Evolutionary conservation across 1,284 basidiomycete genomes (phyloP), one percentile per base, ranked within the genome.

Genomic region (Rugiboletus extremiorientalis): DNA sequence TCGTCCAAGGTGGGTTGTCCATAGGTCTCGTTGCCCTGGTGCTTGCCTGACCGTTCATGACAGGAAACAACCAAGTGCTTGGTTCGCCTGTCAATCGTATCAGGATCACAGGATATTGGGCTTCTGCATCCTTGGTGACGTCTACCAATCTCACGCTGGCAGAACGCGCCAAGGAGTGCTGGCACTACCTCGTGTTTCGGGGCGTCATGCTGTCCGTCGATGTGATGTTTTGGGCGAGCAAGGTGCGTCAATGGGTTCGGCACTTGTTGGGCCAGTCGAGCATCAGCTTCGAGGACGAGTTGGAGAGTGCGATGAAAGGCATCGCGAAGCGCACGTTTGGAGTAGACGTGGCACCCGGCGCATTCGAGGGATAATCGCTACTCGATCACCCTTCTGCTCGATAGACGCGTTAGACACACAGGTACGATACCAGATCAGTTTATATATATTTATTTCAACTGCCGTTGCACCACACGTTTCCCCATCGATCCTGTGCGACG

Each of bases 61-160:
- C 16, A 84, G 83, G 85, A 22, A 91, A 92, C 70, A 91, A 91
- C 65, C 88, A 92, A 69, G 77, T 80, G 2, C 82, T 94, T 28
- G 90, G 90, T 25, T 90, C 89, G 4, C 92, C 92, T 0, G 89
- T 92, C 1, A 94, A 94, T 65, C 84, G 93, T 23, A 87, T 96
- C 72, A 93, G 91, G 70, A 89, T 94, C 53, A 92, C 87, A 0
- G 91, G 88, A 1, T 81, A 81, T 63, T 85, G 83, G 80, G 89
- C 87, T 10, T 87, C 86, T 3, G 77, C 77, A 23, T 83, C 84
- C 6, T 76, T 87, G 20, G 74, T 78, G 10, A 72, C 72, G 16
- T 64, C 76, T 16, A 67, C 74, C 4, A 60, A 74, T 37, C 75
- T 83, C 23, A 65, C 75, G 14, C 55, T 81, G 44, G 44, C 62